Base-by-base conservation (phyloP, 1,284 basidiomycete species). In the Cystobasidium pallidum region DNA sequence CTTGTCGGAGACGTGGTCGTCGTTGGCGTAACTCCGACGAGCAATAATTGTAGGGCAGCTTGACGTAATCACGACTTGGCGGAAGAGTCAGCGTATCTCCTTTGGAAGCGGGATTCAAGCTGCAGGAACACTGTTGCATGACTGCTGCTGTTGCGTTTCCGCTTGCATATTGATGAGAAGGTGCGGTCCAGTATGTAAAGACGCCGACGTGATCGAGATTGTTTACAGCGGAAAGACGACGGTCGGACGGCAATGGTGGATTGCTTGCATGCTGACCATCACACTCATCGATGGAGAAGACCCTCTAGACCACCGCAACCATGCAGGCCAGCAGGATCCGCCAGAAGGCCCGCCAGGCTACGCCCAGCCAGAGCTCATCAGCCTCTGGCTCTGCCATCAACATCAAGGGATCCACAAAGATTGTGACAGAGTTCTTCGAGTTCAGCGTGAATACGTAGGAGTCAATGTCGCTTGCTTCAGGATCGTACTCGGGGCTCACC, bases 341-440 rank as follows among this genome's bases (percentile, higher is more conserved):
- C 32, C 15, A 17, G 34, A 71, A 71, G 61, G 49, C 43, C 43
- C 45, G 68, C 30, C 30, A 49, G 59, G 49, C 57, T 6, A 70
- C 67, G n/a, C 28, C 67, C 13, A 4, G 32, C 1, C 24, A 24
- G 21, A 70, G 21, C 30, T 32, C 66, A n/a, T 49, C 66, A 39
- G 32, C 66, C 32, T 66, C 62, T n/a, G 26, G 26, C 59, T 81
- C 83, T 75, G 81, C 82, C 24, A 94, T 96, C 77, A 94, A 92
- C 0, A 89, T 99, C 81, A 95, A 97, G 80, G 96, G 96, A 0
- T 96, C 92, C 0, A 93, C 92, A 0, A 87, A 89, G 55, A 86
- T 98, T n/a, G 94, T 99, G 70, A 95, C 93, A 17, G 96, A 99
- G 80, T 98, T 99, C 85, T 98, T 99, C 86, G 94, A 95, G 84